phyloP scores from a whole-genome alignment of 441 rosid species.

The Erodium trifolium region DNA sequence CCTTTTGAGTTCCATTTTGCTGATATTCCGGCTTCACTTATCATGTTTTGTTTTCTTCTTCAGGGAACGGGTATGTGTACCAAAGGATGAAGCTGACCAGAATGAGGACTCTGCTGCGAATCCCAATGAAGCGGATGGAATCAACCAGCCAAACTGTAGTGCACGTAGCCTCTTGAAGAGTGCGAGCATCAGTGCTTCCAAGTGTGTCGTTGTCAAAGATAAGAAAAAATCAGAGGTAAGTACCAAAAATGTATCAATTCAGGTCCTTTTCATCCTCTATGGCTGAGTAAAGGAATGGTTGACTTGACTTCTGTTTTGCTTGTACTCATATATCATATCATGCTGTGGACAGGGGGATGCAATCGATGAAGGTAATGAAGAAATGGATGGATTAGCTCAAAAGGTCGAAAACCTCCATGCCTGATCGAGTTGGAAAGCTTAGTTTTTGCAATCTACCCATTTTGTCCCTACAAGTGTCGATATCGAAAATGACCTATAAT shows the following conservation, averaged over 20 bases:
- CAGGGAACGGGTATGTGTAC: constrained; percentile 70
- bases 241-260: background rate
- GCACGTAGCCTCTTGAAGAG: constrained; percentile 83
- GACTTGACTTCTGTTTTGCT: too few relatives aligned
- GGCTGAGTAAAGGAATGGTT: too few relatives aligned
- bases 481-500: too few relatives aligned
- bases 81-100: constrained; percentile 29
- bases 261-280: too few relatives aligned
- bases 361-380: constrained; percentile 45
- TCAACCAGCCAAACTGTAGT: constrained; percentile 36
- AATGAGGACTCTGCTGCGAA: constrained; percentile 2
- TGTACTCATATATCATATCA: background rate
- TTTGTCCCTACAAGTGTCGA: constrained; percentile 13
- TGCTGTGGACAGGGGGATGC: constrained; percentile 30
- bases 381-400: constrained; percentile 37
- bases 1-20: too few relatives aligned
- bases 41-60: background rate
- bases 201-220: constrained; percentile 55
- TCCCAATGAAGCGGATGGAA: constrained; percentile 37
- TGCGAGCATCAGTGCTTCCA: constrained; percentile 89
- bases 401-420: constrained; percentile 48
- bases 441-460: constrained; percentile 4
- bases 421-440: constrained; percentile 21
- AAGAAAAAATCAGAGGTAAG: constrained; percentile 10
- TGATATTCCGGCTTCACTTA: background rate